phyloP scores from a whole-genome alignment of 371 early-diverging fungal species.

The Furculomyces boomerangus region DNA sequence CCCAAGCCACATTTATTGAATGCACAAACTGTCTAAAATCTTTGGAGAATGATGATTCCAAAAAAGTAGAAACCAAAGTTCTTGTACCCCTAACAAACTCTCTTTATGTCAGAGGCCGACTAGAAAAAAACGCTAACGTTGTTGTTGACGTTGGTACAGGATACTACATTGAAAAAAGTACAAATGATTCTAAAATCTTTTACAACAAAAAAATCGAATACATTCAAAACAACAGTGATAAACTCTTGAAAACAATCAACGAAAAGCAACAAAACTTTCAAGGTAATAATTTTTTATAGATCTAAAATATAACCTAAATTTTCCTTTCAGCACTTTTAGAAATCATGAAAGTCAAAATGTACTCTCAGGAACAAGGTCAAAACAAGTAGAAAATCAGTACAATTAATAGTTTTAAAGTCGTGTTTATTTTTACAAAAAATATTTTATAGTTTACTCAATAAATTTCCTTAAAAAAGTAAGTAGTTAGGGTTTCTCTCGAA shows the following conservation, averaged over 20 bases:
- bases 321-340: background rate
- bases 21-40: conserved; percentile 43
- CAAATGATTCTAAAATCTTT: background rate
- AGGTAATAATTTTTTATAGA: no score
- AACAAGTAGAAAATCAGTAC: no score
- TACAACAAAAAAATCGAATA: background rate
- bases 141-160: conserved; percentile 94
- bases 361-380: no score
- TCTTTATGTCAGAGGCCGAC: conserved; percentile 82
- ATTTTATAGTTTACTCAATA: no score
- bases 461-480: no score
- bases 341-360: background rate
- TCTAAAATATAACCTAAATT: background rate
- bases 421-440: no score
- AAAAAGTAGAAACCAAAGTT: conserved; percentile 9
- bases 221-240: background rate
- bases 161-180: conserved; percentile 75
- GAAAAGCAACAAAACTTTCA: conserved; percentile 1
- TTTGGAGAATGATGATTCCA: conserved; percentile 5
- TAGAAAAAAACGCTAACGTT: conserved; percentile 60
- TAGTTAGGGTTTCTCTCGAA: no score
- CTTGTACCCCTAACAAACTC: conserved; percentile 59
- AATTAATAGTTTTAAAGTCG: no score
- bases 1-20: conserved; percentile 68
- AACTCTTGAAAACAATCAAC: background rate